Base-by-base conservation (phyloP, 495 filamentous ascomycete genomes). In the Xanthoparmelia taractica region DNA sequence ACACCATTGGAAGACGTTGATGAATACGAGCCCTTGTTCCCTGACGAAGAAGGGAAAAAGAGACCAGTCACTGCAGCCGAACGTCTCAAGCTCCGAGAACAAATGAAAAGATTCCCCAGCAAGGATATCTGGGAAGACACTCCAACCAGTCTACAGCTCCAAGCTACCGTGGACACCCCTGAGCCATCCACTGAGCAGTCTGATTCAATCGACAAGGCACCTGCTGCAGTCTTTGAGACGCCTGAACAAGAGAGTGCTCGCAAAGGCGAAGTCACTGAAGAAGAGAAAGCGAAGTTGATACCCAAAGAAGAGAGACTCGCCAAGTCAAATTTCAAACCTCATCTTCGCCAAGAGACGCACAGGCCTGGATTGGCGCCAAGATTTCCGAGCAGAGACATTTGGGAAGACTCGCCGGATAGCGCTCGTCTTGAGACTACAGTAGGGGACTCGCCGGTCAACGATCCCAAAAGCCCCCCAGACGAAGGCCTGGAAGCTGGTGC, bases 91-190 rank as follows among this genome's bases (percentile, higher is more conserved):
- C 69, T 78, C 45, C 82, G 85, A 41, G 84, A 87, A 0, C 83
- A 85, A 52, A 76, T 82, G 64, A 82, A 84, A 70, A 89, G 90
- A 55, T 98, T 98, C 75, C 94, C 94, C 1, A 96, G 91, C 72
- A 85, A 88, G 66, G 94, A 99, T 71, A 83, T 97, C 43, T 99
- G 94, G 94, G 94, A 99, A 72, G 94, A 99, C 74, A 88, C 92
- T 0, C 94, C 94, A 6, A 89, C 87, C 74, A 93, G 89, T 75
- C 78, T 90, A 55, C 86, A 92, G 68, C 85, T 90, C 63, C 84
- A 89, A 37, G 85, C 94, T 25, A 92, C 87, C 61, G 92, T 99
- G 17, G 86, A 89, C 8, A 91, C 87, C 0, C 91, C 93, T 4
- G 87, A 96, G 61, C 67, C 81, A 11, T 70, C 76, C 0, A 80